Percentiles rank a stretch among this genome's conserved stretches.
Evolutionary conservation across 495 filamentous ascomycete genomes (phyloP).

Genomic region (Trichoderma reesei): DNA sequence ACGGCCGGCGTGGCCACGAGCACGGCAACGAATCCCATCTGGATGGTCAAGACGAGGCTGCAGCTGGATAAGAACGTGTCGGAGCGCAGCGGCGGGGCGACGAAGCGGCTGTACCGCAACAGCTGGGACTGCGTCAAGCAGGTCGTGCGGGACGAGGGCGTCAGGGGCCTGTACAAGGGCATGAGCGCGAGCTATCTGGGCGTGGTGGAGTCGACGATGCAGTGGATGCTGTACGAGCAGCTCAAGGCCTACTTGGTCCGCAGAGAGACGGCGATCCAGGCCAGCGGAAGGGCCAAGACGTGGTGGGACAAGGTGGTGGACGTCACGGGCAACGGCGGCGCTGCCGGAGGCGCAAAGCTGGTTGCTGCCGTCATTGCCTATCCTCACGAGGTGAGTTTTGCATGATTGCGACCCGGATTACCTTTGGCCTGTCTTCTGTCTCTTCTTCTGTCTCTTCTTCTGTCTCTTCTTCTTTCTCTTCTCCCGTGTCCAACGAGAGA

Average conservation of each 20-base stretch:
- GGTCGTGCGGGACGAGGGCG: conserved; percentile 65
- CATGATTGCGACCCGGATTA: no score
- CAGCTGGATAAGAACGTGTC: conserved; percentile 69
- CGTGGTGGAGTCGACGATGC: conserved; percentile 73
- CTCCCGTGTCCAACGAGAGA: no score
- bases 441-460: no score
- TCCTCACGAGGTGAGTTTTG: conserved; percentile 63
- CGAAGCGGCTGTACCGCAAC: conserved; percentile 63
- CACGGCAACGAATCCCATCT: conserved; percentile 86
- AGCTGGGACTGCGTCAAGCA: conserved; percentile 72
- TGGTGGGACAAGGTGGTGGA: conserved; percentile 55
- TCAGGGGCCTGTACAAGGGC: conserved; percentile 72
- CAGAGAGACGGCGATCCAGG: conserved; percentile 44
- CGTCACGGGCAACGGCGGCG: conserved; percentile 61
- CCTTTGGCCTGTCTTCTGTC: no score
- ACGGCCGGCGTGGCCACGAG: conserved; percentile 69
- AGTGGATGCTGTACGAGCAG: conserved; percentile 81
- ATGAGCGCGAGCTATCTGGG: conserved; percentile 82
- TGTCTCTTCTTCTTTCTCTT: background rate
- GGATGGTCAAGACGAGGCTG: conserved; percentile 82
- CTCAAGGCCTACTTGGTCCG: conserved; percentile 57
- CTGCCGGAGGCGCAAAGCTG: conserved; percentile 74
- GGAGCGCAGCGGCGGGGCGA: conserved; percentile 37
- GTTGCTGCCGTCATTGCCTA: conserved; percentile 73
- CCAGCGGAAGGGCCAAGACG: conserved; percentile 44